A percentile compares a stretch with the other conserved stretches of the same genome.
Conservation (phyloP, 2,329 filamentous ascomycete genomes). For the Apiospora arundinis region DNA sequence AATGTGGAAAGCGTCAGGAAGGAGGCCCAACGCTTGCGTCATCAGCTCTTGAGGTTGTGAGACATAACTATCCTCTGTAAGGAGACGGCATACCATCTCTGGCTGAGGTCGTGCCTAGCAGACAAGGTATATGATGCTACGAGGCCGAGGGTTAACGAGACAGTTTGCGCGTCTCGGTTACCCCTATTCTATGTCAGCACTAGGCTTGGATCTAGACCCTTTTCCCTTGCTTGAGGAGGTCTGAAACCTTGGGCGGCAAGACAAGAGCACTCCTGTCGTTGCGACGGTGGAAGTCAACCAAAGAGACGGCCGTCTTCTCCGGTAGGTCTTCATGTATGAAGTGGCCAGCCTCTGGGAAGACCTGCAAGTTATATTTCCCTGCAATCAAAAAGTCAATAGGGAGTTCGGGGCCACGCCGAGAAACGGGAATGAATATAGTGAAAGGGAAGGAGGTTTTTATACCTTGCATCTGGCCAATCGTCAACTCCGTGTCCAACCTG, state of each 20-base stretch:
- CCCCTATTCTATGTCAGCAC: conserved; percentile 12
- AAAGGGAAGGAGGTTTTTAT: conserved; percentile 17
- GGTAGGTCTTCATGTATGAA: conserved; percentile 97
- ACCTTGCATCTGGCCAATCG: conserved; percentile 46
- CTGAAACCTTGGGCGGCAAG: conserved; percentile 88
- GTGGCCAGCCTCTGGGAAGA: conserved; percentile 93
- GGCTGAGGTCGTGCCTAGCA: not conserved
- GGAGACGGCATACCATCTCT: not conserved
- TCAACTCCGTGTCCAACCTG: conserved; percentile 43
- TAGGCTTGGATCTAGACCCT: conserved; percentile 48
- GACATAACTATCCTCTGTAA: not conserved
- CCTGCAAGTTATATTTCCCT: conserved; percentile 94
- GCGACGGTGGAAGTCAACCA: conserved; percentile 89
- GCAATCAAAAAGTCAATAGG: not conserved
- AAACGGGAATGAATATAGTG: conserved; percentile 21
- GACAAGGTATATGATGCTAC: not conserved
- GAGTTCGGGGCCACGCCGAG: not conserved
- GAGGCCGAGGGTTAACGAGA: not conserved
- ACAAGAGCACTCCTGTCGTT: conserved; percentile 88
- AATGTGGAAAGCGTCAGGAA: not conserved
- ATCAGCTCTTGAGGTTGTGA: not conserved
- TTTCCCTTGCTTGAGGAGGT: conserved; percentile 69
- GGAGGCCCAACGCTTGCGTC: not conserved
- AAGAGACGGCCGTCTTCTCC: conserved; percentile 81
- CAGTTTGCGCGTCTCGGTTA: not conserved